A percentile compares a stretch with the other conserved stretches of the same genome.
Conservation (phyloP, 495 filamentous ascomycete genomes). For the Cercophora scortea region DNA sequence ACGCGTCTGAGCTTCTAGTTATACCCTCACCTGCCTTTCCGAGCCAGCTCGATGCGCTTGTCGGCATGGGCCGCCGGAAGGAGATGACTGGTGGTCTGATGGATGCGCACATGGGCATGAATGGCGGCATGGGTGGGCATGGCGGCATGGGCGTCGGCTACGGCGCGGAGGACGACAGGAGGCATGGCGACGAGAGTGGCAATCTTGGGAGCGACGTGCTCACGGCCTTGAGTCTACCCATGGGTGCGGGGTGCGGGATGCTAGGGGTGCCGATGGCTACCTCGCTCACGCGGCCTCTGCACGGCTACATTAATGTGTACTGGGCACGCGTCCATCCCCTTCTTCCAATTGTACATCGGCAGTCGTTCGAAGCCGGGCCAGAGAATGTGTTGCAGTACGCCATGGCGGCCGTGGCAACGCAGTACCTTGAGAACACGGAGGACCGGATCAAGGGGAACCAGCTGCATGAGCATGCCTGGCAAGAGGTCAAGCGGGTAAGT, state of each 20-base stretch:
- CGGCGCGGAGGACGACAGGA: constrained; percentile 1
- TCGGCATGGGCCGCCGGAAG: constrained; percentile 27
- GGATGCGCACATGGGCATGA: constrained; percentile 6
- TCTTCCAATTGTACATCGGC: constrained; percentile 36
- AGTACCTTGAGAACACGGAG: constrained; percentile 35
- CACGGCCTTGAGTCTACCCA: constrained; percentile 19
- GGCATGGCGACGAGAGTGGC: constrained; percentile 5
- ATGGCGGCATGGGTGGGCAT: constrained; percentile 8
- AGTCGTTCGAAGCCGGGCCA: constrained; percentile 25
- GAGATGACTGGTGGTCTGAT: constrained; percentile 9
- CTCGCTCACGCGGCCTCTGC: constrained; percentile 23
- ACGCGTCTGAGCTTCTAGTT: constrained; percentile 30
- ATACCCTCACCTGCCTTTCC: constrained; percentile 19
- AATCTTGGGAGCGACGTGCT: constrained; percentile 17
- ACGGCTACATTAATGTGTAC: constrained; percentile 35
- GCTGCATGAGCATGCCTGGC: constrained; percentile 38
- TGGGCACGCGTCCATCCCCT: constrained; percentile 35
- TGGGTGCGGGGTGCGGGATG: constrained; percentile 11
- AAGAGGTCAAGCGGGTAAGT: constrained; percentile 33
- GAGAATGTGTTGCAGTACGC: constrained; percentile 37
- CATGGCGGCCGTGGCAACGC: constrained; percentile 42
- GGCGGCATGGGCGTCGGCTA: constrained; percentile 7
- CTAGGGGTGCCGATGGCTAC: constrained; percentile 23
- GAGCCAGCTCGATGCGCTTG: constrained; percentile 13
- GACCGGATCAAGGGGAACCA: constrained; percentile 36